A percentile compares a stretch with the other conserved stretches of the same genome.
phyloP scores from a whole-genome alignment of 495 filamentous ascomycete species.

The Friedmanniomyces simplex region DNA sequence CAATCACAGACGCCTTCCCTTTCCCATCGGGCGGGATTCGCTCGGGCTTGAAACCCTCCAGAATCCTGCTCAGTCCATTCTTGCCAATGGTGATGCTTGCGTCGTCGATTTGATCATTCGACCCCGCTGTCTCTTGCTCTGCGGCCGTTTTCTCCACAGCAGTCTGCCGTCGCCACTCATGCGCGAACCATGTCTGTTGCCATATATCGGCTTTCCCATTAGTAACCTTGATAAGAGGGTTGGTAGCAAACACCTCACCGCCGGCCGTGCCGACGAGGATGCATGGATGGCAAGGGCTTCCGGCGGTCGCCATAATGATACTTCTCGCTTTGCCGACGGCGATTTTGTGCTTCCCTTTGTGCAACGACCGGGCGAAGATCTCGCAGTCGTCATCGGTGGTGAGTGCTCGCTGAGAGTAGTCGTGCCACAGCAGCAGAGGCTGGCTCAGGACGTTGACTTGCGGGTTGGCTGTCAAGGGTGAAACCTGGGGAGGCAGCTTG shows the following conservation, averaged over 20 bases:
- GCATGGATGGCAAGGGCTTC: slow-evolving; percentile 43
- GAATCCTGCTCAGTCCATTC: slow-evolving; percentile 40
- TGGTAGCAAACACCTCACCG: slow-evolving; percentile 45
- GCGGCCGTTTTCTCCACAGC: background rate
- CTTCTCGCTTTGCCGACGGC: slow-evolving; percentile 25
- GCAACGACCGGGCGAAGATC: slow-evolving; percentile 36
- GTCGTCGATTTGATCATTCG: background rate
- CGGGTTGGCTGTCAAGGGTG: background rate
- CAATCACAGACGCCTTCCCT: slow-evolving; percentile 2
- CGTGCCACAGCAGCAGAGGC: slow-evolving; percentile 44
- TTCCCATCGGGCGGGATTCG: slow-evolving; percentile 29
- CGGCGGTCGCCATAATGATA: slow-evolving; percentile 32
- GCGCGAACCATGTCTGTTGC: slow-evolving; percentile 52
- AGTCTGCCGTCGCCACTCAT: slow-evolving; percentile 44
- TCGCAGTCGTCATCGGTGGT: slow-evolving; percentile 49
- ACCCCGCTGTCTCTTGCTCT: background rate
- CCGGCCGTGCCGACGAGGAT: slow-evolving; percentile 46
- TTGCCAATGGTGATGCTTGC: background rate
- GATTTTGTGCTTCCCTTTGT: slow-evolving; percentile 24
- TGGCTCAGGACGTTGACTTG: slow-evolving; percentile 40
- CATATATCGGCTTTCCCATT: slow-evolving; percentile 44
- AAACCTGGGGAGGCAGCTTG: slow-evolving; percentile 30
- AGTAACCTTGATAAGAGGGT: slow-evolving; percentile 46
- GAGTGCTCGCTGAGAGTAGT: slow-evolving; percentile 44
- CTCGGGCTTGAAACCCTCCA: slow-evolving; percentile 48